phyloP scores from a whole-genome alignment of 179 eudicot species.

The Dionaea muscipula region DNA sequence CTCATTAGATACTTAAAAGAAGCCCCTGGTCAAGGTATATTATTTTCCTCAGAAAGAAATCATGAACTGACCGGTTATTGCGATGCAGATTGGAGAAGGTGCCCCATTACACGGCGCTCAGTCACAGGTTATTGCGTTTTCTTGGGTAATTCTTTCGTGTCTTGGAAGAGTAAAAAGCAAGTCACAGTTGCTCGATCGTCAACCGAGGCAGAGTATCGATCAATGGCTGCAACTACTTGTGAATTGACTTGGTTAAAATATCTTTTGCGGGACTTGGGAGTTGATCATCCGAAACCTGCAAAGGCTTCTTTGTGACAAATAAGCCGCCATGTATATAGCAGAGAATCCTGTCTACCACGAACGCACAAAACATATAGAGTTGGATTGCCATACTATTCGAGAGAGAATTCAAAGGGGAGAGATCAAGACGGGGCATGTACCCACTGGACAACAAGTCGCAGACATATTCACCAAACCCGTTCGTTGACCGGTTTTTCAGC shows the following conservation, averaged over 20 bases:
- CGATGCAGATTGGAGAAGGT: not conserved
- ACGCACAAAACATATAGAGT: too few relatives aligned
- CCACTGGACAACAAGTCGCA: too few relatives aligned
- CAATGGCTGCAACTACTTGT: not conserved
- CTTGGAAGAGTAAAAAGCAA: conserved; percentile 5
- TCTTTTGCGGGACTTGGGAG: not conserved
- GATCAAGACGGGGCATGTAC: too few relatives aligned
- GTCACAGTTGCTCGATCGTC: not conserved
- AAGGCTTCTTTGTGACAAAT: not conserved
- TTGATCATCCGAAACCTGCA: not conserved
- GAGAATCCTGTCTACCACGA: not conserved
- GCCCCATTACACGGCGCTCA: not conserved
- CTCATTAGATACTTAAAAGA: not conserved
- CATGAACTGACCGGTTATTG: too few relatives aligned
- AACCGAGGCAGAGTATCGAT: not conserved
- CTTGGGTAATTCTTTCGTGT: not conserved
- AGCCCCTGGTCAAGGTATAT: not conserved
- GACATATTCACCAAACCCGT: too few relatives aligned
- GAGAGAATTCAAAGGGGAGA: not conserved
- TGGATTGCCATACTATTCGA: not conserved
- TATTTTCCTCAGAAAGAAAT: not conserved
- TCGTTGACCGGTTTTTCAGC: too few relatives aligned
- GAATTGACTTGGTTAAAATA: not conserved
- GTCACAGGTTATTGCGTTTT: not conserved
- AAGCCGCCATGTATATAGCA: not conserved